These are phyloP conservation scores for Pleurotus salmoneostramineus DNA, from an alignment of 768 basidiomycete genomes.

Conservation along the genomic window DNA sequence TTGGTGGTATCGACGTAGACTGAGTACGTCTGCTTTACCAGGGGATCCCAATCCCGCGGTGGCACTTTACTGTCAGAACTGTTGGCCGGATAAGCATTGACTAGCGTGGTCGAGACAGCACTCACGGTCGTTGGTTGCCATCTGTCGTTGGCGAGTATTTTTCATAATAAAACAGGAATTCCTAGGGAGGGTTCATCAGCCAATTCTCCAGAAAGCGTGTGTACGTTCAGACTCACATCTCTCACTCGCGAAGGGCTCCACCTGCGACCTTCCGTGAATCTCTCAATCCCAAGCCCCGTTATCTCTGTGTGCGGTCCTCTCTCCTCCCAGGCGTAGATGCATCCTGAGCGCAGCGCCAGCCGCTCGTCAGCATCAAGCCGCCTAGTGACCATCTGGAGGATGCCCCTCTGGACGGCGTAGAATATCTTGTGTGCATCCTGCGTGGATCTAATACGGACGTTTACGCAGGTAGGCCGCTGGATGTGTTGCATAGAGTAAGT, in stretches of 20 bases:
- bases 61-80: slow-evolving; percentile 40
- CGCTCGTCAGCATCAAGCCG: slow-evolving; percentile 78
- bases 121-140: slow-evolving; percentile 37
- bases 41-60: slow-evolving; percentile 58
- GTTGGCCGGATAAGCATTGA: slow-evolving; percentile 12
- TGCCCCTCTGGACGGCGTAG: slow-evolving; percentile 58
- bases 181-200: slow-evolving; percentile 35
- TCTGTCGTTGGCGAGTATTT: slow-evolving; percentile 53
- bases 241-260: slow-evolving; percentile 84
- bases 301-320: slow-evolving; percentile 67
- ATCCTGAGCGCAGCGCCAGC: slow-evolving; percentile 47
- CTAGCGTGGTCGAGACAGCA: slow-evolving; percentile 7
- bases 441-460: slow-evolving; percentile 72
- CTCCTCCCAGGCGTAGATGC: slow-evolving; percentile 72
- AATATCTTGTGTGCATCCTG: slow-evolving; percentile 82
- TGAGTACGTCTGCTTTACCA: slow-evolving; percentile 84
- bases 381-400: slow-evolving; percentile 70
- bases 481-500: slow-evolving; percentile 27
- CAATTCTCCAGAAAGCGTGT: slow-evolving; percentile 6
- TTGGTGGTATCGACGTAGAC: slow-evolving; percentile 67
- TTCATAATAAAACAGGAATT: slow-evolving; percentile 85
- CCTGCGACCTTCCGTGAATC: slow-evolving; percentile 80
- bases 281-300: slow-evolving; percentile 77
- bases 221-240: slow-evolving; percentile 46
- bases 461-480: slow-evolving; percentile 72